These are phyloP conservation scores for Graphilbum fragrans DNA, from an alignment of 2,329 filamentous ascomycete genomes.

Conservation along the genomic window DNA sequence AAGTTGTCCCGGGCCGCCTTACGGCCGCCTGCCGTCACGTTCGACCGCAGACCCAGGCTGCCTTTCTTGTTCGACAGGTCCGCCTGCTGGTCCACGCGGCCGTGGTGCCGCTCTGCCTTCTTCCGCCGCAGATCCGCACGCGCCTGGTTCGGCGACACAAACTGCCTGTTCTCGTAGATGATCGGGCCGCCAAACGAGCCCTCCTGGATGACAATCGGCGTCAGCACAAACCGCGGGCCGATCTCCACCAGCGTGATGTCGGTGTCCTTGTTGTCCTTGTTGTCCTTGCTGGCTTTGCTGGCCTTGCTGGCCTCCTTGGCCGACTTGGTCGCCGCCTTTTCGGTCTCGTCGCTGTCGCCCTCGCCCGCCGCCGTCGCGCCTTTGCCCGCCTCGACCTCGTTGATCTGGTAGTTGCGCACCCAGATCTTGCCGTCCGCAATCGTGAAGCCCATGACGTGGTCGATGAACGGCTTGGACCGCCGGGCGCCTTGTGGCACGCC, in stretches of 20 bases:
- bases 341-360: constrained; percentile 9
- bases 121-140: constrained; percentile 65
- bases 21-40: constrained; percentile 36
- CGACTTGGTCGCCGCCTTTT: constrained; percentile 36
- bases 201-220: constrained; percentile 89
- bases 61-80: constrained; percentile 65
- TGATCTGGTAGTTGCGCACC: constrained; percentile 90
- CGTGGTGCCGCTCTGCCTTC: constrained; percentile 68
- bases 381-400: constrained; percentile 59
- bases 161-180: constrained; percentile 97
- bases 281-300: constrained; percentile 49
- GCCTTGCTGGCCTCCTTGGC: constrained; percentile 28
- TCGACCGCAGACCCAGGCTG: constrained; percentile 61
- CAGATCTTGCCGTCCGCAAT: constrained; percentile 89
- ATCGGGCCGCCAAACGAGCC: constrained; percentile 91
- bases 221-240: constrained; percentile 83
- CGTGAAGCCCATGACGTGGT: constrained; percentile 89
- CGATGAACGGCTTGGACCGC: constrained; percentile 90
- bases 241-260: constrained; percentile 84
- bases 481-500: constrained; percentile 80
- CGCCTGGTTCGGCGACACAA: constrained; percentile 91
- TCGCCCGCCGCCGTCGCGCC: constrained; percentile 25
- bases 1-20: constrained; percentile 55
- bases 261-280: constrained; percentile 39
- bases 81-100: constrained; percentile 59